phyloP scores from a whole-genome alignment of 75 land plant genomes.

The Chamaecyparis obtusa region DNA sequence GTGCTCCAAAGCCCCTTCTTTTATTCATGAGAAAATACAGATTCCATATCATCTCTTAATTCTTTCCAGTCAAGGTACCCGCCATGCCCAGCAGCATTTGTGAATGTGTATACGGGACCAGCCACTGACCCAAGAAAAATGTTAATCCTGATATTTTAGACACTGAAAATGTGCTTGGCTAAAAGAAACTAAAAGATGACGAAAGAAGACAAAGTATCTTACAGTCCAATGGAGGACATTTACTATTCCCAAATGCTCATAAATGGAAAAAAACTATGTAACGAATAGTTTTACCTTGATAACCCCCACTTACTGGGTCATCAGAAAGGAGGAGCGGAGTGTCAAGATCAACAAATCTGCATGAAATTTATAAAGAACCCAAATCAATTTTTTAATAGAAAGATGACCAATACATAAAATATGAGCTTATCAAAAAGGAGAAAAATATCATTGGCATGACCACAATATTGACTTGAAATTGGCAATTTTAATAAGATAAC shows the following conservation, averaged over 20 bases:
- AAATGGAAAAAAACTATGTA: neutral
- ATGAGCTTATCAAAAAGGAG: neutral
- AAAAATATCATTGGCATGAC: neutral
- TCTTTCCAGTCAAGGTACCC: conserved; percentile 61
- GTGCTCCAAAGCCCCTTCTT: neutral
- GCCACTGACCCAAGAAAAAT: conserved; percentile 18
- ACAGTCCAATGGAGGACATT: neutral
- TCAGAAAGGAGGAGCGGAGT: conserved; percentile 74
- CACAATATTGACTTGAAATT: neutral
- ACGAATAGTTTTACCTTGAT: conserved; percentile 50
- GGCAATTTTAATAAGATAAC: neutral
- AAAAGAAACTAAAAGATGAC: neutral
- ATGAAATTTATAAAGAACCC: neutral
- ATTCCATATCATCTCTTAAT: neutral
- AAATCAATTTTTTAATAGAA: neutral
- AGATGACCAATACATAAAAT: neutral
- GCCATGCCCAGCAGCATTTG: conserved; percentile 60
- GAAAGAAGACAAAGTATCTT: neutral
- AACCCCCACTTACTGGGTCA: conserved; percentile 83
- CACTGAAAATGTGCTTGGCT: neutral
- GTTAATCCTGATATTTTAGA: conserved; percentile 5
- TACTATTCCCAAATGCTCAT: neutral
- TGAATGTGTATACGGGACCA: conserved; percentile 58
- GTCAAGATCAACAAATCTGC: conserved; percentile 77
- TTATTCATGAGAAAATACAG: neutral